Base-by-base conservation (phyloP, 768 basidiomycete genomes). In the Serendipita sp. region DNA sequence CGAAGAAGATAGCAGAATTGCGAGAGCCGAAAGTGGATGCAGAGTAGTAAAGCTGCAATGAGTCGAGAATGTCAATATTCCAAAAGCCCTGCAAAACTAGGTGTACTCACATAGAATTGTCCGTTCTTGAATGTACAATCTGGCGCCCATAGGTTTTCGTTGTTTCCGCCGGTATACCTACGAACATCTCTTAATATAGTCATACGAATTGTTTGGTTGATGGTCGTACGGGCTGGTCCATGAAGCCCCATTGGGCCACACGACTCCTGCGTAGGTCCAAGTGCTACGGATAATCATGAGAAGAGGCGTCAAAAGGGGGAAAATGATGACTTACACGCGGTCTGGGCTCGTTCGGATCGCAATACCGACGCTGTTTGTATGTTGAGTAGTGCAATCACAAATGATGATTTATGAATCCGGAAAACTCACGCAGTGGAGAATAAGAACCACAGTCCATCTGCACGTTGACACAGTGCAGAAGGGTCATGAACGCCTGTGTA, bases 11-110 rank as follows among this genome's bases (percentile, higher is more conserved):
- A 2, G 77, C 82, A 15, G 77, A 79, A 7, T 79, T 79, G 69
- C 80, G 78, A 0, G 79, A 80, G 16, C 81, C 81, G 68, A 82
- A 82, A 58, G 75, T 78, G 1, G 81, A 81, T 0, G 81, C 81
- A 1, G 81, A 71, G 68, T 82, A 83, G 71, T 81, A 82, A 3
- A 82, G 72, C 81, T 81, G 35, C 4, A n/a, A 67, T 28, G 51
- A 16, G 34, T 44, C 32, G 41, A 41, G 5, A 13, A 13, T 41
- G 28, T n/a, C 67, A 34, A 66, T 67, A 45, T 30, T 8, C 46
- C 16, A 45, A n/a, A 56, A 54, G 46, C 47, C n/a, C 15, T n/a
- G 18, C 30, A 16, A 11, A 5, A 41, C 10, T 28, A 23, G 45
- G 3, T 8, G 23, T 56, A 58, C 68, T 28, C 45, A 72, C 72